Evolutionary conservation across 1,284 basidiomycete species (phyloP).

Genomic region (Taiwanofungus camphoratus): DNA sequence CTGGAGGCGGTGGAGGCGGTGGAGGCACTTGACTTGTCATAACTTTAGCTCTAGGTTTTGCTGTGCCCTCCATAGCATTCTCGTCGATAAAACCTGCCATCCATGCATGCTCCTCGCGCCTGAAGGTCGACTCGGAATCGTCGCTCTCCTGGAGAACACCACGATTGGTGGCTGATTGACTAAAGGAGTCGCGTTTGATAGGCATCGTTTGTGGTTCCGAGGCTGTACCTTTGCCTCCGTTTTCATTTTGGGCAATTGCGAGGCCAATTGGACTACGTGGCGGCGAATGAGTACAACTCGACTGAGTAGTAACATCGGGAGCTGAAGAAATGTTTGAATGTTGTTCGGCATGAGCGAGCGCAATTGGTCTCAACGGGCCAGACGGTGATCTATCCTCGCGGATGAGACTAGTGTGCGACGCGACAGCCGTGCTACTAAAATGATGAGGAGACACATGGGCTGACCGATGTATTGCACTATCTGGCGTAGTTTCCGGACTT

Average conservation of each 20-base stretch:
- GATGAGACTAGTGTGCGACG: neutral
- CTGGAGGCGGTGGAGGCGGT: conserved; percentile 14
- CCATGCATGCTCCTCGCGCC: conserved; percentile 14
- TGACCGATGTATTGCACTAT: conserved; percentile 21
- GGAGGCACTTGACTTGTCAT: conserved; percentile 3
- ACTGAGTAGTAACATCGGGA: conserved; percentile 1
- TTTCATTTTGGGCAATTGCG: neutral
- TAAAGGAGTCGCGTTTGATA: conserved; percentile 8
- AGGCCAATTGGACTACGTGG: conserved; percentile 46
- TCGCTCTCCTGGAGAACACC: conserved; percentile 15
- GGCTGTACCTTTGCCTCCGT: too few species aligned
- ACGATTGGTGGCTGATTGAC: conserved; percentile 9
- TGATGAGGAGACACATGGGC: neutral
- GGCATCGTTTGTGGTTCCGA: too few species aligned
- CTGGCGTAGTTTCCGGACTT: conserved; percentile 11
- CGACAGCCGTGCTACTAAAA: neutral
- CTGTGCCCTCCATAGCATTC: conserved; percentile 17
- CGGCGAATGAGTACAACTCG: conserved; percentile 31
- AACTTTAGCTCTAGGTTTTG: conserved; percentile 10
- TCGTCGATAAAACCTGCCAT: conserved; percentile 19
- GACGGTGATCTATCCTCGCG: conserved; percentile 7
- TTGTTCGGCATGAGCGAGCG: conserved; percentile 5
- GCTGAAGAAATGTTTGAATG: conserved; percentile 6
- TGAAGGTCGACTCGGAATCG: conserved; percentile 8
- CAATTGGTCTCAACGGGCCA: neutral